These are phyloP conservation scores for Ceratocystis papillata DNA, from an alignment of 2,329 filamentous ascomycete genomes.

Conservation along the genomic window DNA sequence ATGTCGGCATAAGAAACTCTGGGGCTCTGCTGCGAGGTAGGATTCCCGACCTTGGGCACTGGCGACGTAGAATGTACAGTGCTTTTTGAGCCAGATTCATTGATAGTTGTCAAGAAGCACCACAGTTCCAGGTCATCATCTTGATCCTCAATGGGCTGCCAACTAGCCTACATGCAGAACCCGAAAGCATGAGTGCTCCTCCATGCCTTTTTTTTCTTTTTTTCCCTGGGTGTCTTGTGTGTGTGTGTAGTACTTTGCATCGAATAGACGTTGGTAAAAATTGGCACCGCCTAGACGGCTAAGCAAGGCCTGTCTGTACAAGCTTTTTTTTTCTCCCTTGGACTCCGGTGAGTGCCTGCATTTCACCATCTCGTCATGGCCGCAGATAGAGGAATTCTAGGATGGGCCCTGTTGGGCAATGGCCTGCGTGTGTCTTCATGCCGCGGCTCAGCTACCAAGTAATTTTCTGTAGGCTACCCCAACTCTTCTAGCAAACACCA, in stretches of 20 bases:
- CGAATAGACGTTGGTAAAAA: background rate
- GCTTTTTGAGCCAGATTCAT: background rate
- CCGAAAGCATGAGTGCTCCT: background rate
- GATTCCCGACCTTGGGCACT: background rate
- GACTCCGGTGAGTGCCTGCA: background rate
- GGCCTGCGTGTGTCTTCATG: slow-evolving; percentile 9
- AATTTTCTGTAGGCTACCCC: background rate
- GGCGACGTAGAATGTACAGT: background rate
- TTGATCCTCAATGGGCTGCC: slow-evolving; percentile 9
- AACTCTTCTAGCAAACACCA: background rate
- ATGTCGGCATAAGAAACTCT: background rate
- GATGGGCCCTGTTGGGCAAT: background rate
- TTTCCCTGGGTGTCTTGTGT: background rate
- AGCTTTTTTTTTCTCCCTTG: background rate
- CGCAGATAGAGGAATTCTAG: background rate
- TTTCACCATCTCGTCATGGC: background rate
- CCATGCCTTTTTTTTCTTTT: background rate
- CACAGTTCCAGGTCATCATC: slow-evolving; percentile 12
- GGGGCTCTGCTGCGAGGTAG: background rate
- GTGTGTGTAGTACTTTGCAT: background rate
- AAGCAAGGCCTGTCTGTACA: background rate
- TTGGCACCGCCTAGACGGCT: background rate
- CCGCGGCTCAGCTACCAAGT: background rate
- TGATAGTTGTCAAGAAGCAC: slow-evolving; percentile 8
- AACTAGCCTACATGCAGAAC: slow-evolving; percentile 7